Evolutionary conservation across 257 asterid genomes (phyloP).

Genomic region (Capsicum rhomboideum): DNA sequence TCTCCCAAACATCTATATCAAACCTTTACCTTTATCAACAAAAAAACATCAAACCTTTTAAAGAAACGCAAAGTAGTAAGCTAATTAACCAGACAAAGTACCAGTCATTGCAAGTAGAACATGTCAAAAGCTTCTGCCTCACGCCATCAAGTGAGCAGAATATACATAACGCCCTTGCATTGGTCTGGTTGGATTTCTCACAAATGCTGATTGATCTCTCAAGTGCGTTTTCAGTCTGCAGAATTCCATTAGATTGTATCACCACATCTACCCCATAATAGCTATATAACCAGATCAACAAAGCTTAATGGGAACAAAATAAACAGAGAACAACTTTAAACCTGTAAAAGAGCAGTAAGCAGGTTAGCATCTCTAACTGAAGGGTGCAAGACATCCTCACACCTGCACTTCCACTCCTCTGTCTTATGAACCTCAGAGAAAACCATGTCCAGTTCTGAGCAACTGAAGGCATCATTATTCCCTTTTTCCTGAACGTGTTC

Average conservation of each 20-base stretch:
- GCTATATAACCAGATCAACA: not conserved
- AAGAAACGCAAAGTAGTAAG: not conserved
- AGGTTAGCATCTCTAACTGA: slow-evolving; percentile 31
- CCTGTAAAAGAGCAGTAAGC: slow-evolving; percentile 51
- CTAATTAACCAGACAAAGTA: slow-evolving; percentile 13
- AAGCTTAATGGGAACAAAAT: not conserved
- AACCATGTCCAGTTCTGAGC: slow-evolving; percentile 67
- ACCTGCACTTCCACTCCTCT: slow-evolving; percentile 53
- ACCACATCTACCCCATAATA: not conserved
- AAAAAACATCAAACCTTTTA: too few relatives aligned
- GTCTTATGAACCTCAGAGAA: slow-evolving; percentile 45
- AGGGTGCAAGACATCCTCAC: slow-evolving; percentile 41
- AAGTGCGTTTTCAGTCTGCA: slow-evolving; percentile 48
- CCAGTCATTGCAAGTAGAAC: slow-evolving; percentile 69
- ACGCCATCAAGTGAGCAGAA: slow-evolving; percentile 34
- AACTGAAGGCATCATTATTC: slow-evolving; percentile 50
- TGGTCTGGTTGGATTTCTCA: slow-evolving; percentile 15
- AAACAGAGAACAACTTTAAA: slow-evolving; percentile 12
- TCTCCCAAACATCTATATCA: not conserved
- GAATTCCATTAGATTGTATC: not conserved
- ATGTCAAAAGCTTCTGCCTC: slow-evolving; percentile 37
- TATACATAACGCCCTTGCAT: slow-evolving; percentile 24
- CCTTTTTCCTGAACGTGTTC: slow-evolving; percentile 57
- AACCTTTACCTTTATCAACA: too few relatives aligned
- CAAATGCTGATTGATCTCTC: slow-evolving; percentile 52